Evolutionary conservation across 176 grass and related monocot species (phyloP).

Genomic region (Neostapfia colusana): DNA sequence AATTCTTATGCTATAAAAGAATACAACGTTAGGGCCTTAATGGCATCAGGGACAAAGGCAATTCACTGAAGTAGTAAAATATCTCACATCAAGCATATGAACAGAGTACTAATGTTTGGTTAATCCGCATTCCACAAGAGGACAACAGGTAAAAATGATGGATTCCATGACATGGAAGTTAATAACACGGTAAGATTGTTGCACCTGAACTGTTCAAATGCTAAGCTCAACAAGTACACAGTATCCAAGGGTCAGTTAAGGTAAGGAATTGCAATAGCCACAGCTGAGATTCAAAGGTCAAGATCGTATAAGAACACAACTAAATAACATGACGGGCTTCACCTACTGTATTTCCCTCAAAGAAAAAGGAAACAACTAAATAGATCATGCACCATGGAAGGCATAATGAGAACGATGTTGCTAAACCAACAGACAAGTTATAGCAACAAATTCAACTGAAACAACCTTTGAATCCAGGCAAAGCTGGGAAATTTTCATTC

Average conservation of each 20-base stretch:
- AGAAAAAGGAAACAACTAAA: conserved; percentile 24
- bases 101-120: conserved; percentile 1
- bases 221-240: conserved; percentile 14
- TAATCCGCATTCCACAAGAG: conserved; percentile 9
- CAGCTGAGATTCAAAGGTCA: conserved; percentile 16
- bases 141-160: background rate
- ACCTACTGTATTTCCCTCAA: no score
- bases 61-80: background rate
- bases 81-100: background rate
- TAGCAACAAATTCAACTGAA: conserved; percentile 45
- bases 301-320: conserved; percentile 27
- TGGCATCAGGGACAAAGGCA: background rate
- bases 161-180: conserved; percentile 3
- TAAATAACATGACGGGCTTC: no score
- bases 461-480: conserved; percentile 94
- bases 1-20: background rate
- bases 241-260: background rate
- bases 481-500: conserved; percentile 95
- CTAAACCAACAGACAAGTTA: conserved; percentile 37
- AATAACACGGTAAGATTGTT: conserved; percentile 6
- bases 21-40: background rate
- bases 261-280: conserved; percentile 20
- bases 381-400: conserved; percentile 32
- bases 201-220: conserved; percentile 8
- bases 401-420: conserved; percentile 26